Percentiles rank a stretch among this genome's conserved stretches.
Conservation (phyloP, 345 rosid species). For the Melaleuca alternifolia region DNA sequence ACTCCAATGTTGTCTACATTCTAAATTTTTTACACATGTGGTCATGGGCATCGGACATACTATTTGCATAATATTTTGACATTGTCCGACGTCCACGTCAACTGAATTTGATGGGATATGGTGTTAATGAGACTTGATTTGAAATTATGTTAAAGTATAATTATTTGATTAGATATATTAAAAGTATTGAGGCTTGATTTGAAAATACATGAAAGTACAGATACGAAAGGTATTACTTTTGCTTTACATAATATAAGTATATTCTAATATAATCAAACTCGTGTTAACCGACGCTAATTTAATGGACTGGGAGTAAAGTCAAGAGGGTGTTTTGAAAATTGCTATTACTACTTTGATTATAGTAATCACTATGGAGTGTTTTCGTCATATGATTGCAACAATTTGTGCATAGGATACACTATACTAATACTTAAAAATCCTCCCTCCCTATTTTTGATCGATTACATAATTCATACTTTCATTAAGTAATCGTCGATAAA, state of each 20-base stretch:
- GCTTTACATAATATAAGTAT: not conserved
- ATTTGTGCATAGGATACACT: fast-evolving
- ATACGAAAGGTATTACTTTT: not conserved
- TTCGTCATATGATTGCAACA: not conserved
- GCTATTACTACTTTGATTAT: fast-evolving
- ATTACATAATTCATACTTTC: too few relatives aligned
- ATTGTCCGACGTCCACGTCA: fast-evolving
- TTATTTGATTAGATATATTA: not conserved
- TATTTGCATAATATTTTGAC: not conserved
- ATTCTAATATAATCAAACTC: not conserved
- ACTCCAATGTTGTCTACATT: too few relatives aligned
- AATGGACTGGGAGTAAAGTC: not conserved
- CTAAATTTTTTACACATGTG: not conserved
- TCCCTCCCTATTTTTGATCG: not conserved
- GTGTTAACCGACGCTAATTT: not conserved
- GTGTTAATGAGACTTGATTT: not conserved
- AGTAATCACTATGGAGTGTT: fast-evolving
- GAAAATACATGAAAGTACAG: not conserved
- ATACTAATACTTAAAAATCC: too few relatives aligned
- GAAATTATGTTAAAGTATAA: not conserved
- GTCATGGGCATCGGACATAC: not conserved
- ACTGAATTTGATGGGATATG: not conserved
- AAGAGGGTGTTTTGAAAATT: not conserved
- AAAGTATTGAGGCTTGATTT: not conserved
- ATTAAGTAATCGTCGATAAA: too few relatives aligned